Evolutionary conservation across 495 filamentous ascomycete species (phyloP), one percentile per base, ranked within the genome.

Genomic region (Neurospora africana): DNA sequence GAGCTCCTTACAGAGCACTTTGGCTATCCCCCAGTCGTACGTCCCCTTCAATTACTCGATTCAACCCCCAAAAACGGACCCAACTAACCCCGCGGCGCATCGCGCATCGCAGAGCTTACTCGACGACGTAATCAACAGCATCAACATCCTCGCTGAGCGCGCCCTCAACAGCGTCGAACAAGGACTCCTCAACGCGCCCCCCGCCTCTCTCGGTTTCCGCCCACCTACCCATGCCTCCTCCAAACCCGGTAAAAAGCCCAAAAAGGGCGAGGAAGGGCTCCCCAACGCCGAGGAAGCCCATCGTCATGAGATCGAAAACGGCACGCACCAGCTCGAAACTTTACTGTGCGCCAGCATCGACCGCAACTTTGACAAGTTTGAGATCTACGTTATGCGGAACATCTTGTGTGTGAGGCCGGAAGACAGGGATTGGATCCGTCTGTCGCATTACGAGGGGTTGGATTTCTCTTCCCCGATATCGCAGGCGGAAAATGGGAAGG

Each of bases 331-430:
- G 82, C 85, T 99, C 27, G 96, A 99, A 80, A 98, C 94, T 4
- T 85, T 99, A n/a, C 88, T 99, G 71, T 97, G 94, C 71, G 90
- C 91, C 72, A 90, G 89, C 79, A 98, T 99, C 77, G 95, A 99
- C 83, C 96, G 95, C 85, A 94, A 92, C 77, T 92, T 99, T 73
- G 98, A 99, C 81, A 92, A 95, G 71, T 97, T 98, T 79, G 95
- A 99, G 76, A 91, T 98, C 37, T 97, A 92, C 80, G 89, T 91
- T 35, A 83, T 99, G 82, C 86, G 95, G 73, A 98, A 97, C 80
- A 92, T 97, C 72, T 83, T 99, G 74, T 90, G 88, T 11, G 89
- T 98, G 39, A 72, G 77, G 35, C 89, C 89, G 1, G 92, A 92
- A 43, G 80, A 97, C 69, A 86, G 89, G 75, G 81, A 84, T 43